Evolutionary conservation across 192 early-diverging fungal genomes (phyloP).

Genomic region (Chytriomyces sp.): DNA sequence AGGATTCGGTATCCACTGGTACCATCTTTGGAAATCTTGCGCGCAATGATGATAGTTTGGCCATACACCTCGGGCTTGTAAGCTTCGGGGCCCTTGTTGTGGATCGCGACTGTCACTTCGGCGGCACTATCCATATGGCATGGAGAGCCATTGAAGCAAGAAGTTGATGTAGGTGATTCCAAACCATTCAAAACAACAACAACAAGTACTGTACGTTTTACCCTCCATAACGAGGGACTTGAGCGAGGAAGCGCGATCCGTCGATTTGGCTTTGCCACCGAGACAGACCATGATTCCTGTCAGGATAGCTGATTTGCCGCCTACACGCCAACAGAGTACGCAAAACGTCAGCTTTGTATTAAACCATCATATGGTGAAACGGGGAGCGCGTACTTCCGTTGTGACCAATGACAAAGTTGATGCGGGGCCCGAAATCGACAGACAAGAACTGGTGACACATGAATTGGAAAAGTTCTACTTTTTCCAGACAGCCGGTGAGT

Average conservation of each 20-base stretch:
- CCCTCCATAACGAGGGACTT: conserved; percentile 85
- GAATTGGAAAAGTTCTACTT: conserved; percentile 84
- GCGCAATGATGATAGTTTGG: conserved; percentile 79
- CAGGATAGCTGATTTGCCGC: conserved; percentile 95
- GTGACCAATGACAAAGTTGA: conserved; percentile 97
- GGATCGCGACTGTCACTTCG: conserved; percentile 69
- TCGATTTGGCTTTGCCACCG: conserved; percentile 86
- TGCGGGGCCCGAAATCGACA: conserved; percentile 77
- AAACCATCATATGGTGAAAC: neutral
- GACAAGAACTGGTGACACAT: conserved; percentile 91
- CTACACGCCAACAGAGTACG: conserved; percentile 32
- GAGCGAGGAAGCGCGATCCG: conserved; percentile 80
- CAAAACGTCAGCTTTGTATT: neutral
- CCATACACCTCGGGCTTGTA: conserved; percentile 82
- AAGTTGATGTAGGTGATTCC: neutral
- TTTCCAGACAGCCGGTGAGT: conserved; percentile 71
- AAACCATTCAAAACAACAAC: neutral
- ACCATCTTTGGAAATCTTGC: conserved; percentile 68
- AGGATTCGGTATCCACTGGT: conserved; percentile 78
- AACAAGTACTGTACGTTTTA: conserved; percentile 43
- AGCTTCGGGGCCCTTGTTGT: conserved; percentile 84
- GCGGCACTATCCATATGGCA: conserved; percentile 46
- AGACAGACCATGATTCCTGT: conserved; percentile 89
- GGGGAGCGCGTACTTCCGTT: conserved; percentile 75
- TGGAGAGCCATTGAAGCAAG: neutral